phyloP scores from a whole-genome alignment of 306 rosid species.

The Gynostemma pentaphyllum region DNA sequence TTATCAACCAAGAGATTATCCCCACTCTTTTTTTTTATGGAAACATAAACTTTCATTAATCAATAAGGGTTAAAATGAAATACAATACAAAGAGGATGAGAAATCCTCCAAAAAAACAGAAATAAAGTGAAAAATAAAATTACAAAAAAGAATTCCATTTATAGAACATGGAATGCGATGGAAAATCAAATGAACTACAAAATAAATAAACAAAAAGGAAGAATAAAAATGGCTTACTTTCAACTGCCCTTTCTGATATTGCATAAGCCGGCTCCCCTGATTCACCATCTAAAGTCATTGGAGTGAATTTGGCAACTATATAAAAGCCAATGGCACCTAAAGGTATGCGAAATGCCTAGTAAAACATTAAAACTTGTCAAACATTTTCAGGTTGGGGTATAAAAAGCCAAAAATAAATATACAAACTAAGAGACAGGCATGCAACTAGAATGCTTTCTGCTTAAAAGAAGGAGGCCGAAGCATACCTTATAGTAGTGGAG shows the following conservation, averaged over 20 bases:
- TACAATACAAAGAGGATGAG: too few relatives aligned
- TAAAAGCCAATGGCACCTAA: constrained; percentile 90
- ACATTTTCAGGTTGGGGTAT: neutral
- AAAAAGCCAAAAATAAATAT: neutral
- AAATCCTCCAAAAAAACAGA: too few relatives aligned
- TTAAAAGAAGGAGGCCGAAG: neutral
- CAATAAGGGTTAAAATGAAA: too few relatives aligned
- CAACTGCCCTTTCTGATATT: constrained; percentile 69
- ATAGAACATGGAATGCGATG: too few relatives aligned
- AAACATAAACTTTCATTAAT: too few relatives aligned
- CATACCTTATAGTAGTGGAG: neutral
- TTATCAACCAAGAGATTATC: neutral
- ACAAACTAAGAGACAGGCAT: too few relatives aligned
- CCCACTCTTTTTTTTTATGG: neutral
- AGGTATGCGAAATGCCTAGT: constrained; percentile 88
- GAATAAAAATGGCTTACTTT: constrained; percentile 43
- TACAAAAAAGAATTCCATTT: too few relatives aligned
- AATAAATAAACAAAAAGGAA: neutral
- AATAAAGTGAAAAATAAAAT: too few relatives aligned
- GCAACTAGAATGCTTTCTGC: too few relatives aligned
- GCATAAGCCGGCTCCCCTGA: constrained; percentile 73
- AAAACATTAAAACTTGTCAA: constrained; percentile 15
- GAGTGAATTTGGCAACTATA: constrained; percentile 72
- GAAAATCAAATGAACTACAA: too few relatives aligned
- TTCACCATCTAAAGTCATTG: constrained; percentile 81